Conservation (phyloP, 148 eudicot species). For the Camellia japonica region DNA sequence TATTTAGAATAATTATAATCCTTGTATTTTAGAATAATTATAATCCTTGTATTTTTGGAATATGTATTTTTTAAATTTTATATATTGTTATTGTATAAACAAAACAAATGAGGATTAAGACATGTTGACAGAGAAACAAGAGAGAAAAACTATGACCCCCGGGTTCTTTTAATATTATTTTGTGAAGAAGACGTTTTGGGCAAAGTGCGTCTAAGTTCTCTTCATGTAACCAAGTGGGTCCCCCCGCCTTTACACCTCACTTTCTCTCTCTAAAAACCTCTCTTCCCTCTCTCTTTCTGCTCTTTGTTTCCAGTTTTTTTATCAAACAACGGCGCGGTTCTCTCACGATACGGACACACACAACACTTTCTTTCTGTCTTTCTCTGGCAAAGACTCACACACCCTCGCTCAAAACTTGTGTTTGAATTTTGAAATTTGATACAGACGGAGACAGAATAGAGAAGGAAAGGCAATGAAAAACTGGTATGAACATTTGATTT, state of each 20-base stretch:
- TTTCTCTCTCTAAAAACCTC: constrained; percentile 1
- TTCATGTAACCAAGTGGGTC: constrained; percentile 42
- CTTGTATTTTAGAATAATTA: no score
- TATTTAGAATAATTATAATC: no score
- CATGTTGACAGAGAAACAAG: background rate
- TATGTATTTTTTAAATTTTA: no score
- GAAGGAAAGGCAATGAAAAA: no score
- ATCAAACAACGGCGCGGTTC: constrained; percentile 23
- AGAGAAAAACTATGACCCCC: background rate
- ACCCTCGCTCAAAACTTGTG: background rate
- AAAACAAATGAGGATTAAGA: background rate
- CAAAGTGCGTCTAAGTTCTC: constrained; percentile 70
- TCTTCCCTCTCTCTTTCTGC: background rate
- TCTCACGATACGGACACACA: no score
- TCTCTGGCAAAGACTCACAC: background rate
- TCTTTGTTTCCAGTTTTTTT: background rate
- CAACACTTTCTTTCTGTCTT: background rate
- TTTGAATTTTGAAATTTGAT: background rate
- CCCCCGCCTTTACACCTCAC: constrained; percentile 12
- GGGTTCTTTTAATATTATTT: background rate
- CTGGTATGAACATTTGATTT: background rate
- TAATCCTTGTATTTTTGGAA: no score
- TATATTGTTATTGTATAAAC: no score
- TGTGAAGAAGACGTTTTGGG: constrained; percentile 35
- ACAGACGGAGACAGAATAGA: no score